Percentiles rank a stretch among this genome's conserved stretches.
These are phyloP conservation scores for Psidium friedrichsthalianum DNA, from an alignment of 345 rosid genomes.

Conservation along the genomic window DNA sequence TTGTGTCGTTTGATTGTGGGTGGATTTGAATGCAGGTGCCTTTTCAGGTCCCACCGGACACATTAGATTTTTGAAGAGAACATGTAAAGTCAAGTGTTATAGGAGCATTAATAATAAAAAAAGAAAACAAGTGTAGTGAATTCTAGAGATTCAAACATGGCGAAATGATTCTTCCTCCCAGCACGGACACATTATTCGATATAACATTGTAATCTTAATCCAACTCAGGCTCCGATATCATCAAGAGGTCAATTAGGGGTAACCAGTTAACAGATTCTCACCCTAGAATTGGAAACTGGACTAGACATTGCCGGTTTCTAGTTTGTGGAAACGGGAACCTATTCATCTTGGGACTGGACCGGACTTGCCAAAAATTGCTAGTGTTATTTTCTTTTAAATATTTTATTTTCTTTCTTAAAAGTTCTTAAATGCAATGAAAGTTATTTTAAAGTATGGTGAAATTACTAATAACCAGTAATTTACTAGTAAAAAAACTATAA, in stretches of 20 bases:
- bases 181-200: neutral
- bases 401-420: neutral
- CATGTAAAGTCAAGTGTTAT: neutral
- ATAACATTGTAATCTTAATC: neutral
- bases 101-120: neutral
- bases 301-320: neutral
- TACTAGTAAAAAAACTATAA: no score
- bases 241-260: neutral
- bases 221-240: neutral
- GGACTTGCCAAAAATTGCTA: fast-evolving
- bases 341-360: neutral
- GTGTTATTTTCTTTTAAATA: neutral
- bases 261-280: neutral
- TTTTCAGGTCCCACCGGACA: constrained; percentile 61
- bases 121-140: neutral
- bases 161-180: neutral
- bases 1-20: neutral
- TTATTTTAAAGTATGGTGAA: neutral
- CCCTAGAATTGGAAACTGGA: neutral
- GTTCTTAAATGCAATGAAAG: neutral
- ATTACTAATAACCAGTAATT: neutral
- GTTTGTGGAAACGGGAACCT: neutral
- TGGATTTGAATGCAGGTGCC: constrained; percentile 57
- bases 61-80: neutral
- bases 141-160: neutral